phyloP scores from a whole-genome alignment of 106 monocot species.

The Platanthera guangdongensis region DNA sequence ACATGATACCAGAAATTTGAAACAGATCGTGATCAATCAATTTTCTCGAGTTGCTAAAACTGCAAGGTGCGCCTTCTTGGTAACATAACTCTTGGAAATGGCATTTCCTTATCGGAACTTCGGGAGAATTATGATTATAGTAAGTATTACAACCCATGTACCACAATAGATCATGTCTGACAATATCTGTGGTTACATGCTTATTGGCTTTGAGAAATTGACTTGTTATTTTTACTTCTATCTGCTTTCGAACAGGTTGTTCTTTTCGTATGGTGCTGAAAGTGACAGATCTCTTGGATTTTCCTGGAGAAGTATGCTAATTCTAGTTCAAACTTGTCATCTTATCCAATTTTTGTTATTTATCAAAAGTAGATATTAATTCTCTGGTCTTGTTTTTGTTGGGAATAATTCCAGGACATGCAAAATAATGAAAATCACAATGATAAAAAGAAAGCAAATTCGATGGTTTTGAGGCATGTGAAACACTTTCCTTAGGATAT shows the following conservation, averaged over 20 bases:
- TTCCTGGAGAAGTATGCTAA: constrained; percentile 74
- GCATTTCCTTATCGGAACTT: constrained; percentile 62
- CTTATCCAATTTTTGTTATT: not conserved
- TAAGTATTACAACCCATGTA: constrained; percentile 27
- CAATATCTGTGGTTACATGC: not conserved
- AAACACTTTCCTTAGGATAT: too few species aligned
- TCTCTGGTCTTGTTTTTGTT: not conserved
- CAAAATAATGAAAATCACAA: too few species aligned
- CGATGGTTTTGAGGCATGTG: too few species aligned
- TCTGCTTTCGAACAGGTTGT: constrained; percentile 47
- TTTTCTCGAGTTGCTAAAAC: constrained; percentile 82
- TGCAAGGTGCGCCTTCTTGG: constrained; percentile 83
- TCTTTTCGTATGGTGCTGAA: constrained; percentile 94
- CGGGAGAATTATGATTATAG: constrained; percentile 82
- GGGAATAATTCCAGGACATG: too few species aligned
- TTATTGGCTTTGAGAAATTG: not conserved
- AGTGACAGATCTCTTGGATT: constrained; percentile 80
- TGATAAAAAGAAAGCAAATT: too few species aligned
- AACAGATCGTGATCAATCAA: constrained; percentile 93
- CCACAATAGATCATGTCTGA: not conserved
- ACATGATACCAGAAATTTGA: constrained; percentile 42
- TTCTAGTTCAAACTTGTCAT: not conserved
- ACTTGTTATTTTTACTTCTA: constrained; percentile 1
- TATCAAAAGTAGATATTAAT: not conserved
- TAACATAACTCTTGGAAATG: constrained; percentile 67